Percentiles rank a stretch among this genome's conserved stretches.
Evolutionary conservation across 1,284 basidiomycete genomes (phyloP).

Genomic region (Ganoderma meredithae): DNA sequence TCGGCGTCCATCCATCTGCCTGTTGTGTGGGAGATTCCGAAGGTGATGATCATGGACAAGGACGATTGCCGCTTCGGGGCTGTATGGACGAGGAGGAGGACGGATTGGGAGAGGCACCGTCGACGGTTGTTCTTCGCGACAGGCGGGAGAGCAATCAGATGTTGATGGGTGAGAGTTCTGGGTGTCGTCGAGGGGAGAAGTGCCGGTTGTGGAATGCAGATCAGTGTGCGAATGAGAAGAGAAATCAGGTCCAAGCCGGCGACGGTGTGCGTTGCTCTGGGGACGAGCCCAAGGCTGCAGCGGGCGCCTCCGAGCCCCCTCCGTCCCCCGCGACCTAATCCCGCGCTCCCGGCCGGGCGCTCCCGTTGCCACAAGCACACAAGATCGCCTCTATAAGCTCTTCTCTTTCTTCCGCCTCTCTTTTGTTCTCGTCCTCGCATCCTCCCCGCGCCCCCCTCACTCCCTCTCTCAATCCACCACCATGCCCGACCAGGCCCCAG

Average conservation of each 20-base stretch:
- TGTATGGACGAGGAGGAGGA: neutral
- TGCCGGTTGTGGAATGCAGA: constrained; percentile 25
- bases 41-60: constrained; percentile 2
- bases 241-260: neutral
- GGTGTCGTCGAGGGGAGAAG: neutral
- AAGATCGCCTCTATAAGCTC: constrained; percentile 34
- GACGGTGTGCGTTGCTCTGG: constrained; percentile 26
- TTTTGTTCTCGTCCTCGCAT: constrained; percentile 26
- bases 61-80: neutral
- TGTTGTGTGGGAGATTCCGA: constrained; percentile 1
- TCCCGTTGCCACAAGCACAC: constrained; percentile 26
- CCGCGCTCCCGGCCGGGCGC: constrained; percentile 21
- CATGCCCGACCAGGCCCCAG: constrained; percentile 40
- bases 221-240: constrained; percentile 28
- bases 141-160: constrained; percentile 16
- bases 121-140: neutral
- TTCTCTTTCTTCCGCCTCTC: constrained; percentile 22
- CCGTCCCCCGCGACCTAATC: constrained; percentile 5
- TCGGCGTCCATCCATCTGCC: constrained; percentile 5
- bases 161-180: constrained; percentile 11
- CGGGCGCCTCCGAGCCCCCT: neutral
- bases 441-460: constrained; percentile 22
- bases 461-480: constrained; percentile 9
- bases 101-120: neutral
- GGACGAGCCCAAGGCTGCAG: constrained; percentile 13